A percentile compares a stretch with the other conserved stretches of the same genome.
These are phyloP conservation scores for Periconia sp. DNA, from an alignment of 2,329 filamentous ascomycete species.

Conservation along the genomic window DNA sequence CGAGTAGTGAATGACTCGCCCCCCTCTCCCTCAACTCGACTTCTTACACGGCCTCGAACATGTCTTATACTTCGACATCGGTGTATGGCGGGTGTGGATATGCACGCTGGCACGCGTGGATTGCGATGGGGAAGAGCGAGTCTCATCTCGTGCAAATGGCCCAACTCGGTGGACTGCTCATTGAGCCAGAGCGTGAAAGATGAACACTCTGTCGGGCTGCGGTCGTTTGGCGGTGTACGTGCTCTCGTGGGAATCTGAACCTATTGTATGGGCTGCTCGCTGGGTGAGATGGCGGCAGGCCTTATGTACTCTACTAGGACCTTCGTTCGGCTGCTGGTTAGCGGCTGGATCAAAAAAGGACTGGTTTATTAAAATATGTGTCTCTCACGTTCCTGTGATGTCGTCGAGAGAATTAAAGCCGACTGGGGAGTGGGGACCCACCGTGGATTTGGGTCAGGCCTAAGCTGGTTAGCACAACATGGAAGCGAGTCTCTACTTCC, in stretches of 20 bases:
- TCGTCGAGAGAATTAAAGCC: conserved; percentile 14
- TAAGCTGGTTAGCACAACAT: too few species aligned
- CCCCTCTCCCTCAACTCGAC: conserved; percentile 38
- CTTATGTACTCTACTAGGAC: conserved; percentile 32
- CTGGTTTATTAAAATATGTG: conserved; percentile 15
- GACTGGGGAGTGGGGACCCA: conserved; percentile 4
- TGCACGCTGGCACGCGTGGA: conserved; percentile 33
- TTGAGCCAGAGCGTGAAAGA: conserved; percentile 8
- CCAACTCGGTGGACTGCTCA: conserved; percentile 5
- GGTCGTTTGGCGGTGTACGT: conserved; percentile 18
- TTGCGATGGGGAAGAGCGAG: conserved; percentile 44
- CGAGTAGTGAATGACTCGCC: conserved; percentile 48
- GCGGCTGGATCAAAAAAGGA: conserved; percentile 29
- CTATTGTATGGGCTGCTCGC: conserved; percentile 26
- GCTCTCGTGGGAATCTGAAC: conserved; percentile 27
- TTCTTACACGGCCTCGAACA: conserved; percentile 30
- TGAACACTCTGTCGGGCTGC: conserved; percentile 18
- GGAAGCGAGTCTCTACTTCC: too few species aligned
- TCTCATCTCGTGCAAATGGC: conserved; percentile 26
- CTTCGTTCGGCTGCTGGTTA: conserved; percentile 26
- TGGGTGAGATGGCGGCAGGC: conserved; percentile 23
- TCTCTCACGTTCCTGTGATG: conserved; percentile 23
- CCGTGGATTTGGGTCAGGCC: too few species aligned
- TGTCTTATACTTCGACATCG: conserved; percentile 27
- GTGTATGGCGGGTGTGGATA: conserved; percentile 26